phyloP scores from a whole-genome alignment of 1,139 yeast species.

The Pneumocystis carinii region DNA sequence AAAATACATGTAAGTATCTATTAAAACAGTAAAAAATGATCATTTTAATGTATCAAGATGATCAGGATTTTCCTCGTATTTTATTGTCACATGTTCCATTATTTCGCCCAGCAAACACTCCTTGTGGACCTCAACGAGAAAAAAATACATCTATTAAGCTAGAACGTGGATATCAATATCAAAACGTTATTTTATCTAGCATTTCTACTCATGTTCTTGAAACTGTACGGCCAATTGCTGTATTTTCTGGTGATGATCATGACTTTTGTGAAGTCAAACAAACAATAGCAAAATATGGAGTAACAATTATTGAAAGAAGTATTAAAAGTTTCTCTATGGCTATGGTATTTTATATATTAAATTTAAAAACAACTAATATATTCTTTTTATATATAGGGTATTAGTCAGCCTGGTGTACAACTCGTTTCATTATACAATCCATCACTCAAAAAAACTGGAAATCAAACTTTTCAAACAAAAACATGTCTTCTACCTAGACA shows the following conservation, averaged over 20 bases:
- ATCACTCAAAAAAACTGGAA: background rate
- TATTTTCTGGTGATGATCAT: conserved; percentile 92
- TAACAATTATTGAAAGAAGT: conserved; percentile 57
- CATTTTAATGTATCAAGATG: background rate
- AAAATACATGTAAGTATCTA: conserved; percentile 10
- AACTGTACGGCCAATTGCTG: conserved; percentile 44
- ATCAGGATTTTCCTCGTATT: conserved; percentile 40
- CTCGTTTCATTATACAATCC: conserved; percentile 40
- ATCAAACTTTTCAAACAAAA: conserved; percentile 15
- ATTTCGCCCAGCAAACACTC: conserved; percentile 39
- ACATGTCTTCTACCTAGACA: conserved; percentile 18
- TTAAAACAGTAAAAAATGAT: background rate
- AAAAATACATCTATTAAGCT: conserved; percentile 44
- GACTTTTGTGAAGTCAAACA: conserved; percentile 79
- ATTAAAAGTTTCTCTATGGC: conserved; percentile 88
- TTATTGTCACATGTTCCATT: conserved; percentile 70
- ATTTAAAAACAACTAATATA: background rate
- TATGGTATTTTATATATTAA: conserved; percentile 23
- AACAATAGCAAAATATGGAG: conserved; percentile 16
- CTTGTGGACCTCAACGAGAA: conserved; percentile 61
- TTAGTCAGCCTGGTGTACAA: conserved; percentile 71
- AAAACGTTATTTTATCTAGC: conserved; percentile 51
- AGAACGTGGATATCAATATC: conserved; percentile 56
- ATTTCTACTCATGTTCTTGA: conserved; percentile 43
- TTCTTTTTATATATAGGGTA: conserved; percentile 33